Evolutionary conservation across 495 filamentous ascomycete genomes (phyloP).

Genomic region (Amorphotheca resinae): DNA sequence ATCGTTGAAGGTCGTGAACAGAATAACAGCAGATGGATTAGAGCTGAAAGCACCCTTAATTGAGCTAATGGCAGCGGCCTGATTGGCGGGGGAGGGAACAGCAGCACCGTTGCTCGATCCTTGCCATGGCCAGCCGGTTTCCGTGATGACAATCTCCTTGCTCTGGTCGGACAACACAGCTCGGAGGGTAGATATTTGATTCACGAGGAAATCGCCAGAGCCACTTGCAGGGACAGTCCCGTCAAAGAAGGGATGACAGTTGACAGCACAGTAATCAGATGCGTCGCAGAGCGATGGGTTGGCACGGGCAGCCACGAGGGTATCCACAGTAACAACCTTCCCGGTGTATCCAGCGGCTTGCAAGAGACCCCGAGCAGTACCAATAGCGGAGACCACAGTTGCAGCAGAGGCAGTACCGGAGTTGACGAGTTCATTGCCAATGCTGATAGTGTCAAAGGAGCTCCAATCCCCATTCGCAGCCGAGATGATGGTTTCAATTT

Average conservation of each 20-base stretch:
- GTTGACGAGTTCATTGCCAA: slow-evolving; percentile 78
- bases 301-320: slow-evolving; percentile 48
- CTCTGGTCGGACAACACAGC: slow-evolving; percentile 22
- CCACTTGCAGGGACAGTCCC: slow-evolving; percentile 36
- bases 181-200: slow-evolving; percentile 34
- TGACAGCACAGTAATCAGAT: slow-evolving; percentile 69
- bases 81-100: slow-evolving; percentile 49
- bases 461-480: slow-evolving; percentile 45
- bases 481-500: slow-evolving; percentile 39
- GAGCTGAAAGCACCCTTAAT: slow-evolving; percentile 40
- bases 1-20: slow-evolving; percentile 69
- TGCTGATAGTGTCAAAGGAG: slow-evolving; percentile 51
- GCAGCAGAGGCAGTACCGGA: slow-evolving; percentile 36
- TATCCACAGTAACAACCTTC: slow-evolving; percentile 69
- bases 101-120: slow-evolving; percentile 52
- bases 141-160: slow-evolving; percentile 40
- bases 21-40: slow-evolving; percentile 38
- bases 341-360: slow-evolving; percentile 53
- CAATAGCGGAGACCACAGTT: slow-evolving; percentile 42
- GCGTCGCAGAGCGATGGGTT: slow-evolving; percentile 59
- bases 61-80: slow-evolving; percentile 49
- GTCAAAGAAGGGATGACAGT: slow-evolving; percentile 80
- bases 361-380: slow-evolving; percentile 42
- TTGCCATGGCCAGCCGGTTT: slow-evolving; percentile 72
- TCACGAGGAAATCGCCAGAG: slow-evolving; percentile 53